phyloP scores from a whole-genome alignment of 2,329 filamentous ascomycete genomes.

The Venturia effusa region DNA sequence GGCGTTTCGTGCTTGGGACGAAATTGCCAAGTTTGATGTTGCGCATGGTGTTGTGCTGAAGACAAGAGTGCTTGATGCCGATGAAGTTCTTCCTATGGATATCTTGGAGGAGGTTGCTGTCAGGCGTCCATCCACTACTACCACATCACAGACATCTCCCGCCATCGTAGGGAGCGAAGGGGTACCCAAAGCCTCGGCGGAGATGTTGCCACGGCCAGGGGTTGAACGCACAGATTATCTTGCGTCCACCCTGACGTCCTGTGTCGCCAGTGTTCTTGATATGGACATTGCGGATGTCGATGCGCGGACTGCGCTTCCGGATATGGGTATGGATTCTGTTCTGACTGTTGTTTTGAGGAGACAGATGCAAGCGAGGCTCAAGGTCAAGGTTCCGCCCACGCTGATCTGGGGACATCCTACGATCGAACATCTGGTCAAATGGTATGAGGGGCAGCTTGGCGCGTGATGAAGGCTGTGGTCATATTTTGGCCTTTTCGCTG shows the following conservation, averaged over 20 bases:
- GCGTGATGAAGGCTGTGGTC: too few relatives aligned
- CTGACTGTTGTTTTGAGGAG: slow-evolving; percentile 23
- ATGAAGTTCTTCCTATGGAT: slow-evolving; percentile 19
- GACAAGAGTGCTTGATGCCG: slow-evolving; percentile 20
- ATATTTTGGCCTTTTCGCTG: too few relatives aligned
- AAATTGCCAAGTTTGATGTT: slow-evolving; percentile 25
- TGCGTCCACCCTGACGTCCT: not conserved
- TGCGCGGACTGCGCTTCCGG: slow-evolving; percentile 19
- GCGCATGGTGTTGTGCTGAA: slow-evolving; percentile 31
- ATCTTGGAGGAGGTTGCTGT: slow-evolving; percentile 15
- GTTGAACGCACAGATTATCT: not conserved
- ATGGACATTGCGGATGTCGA: slow-evolving; percentile 20
- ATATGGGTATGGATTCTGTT: slow-evolving; percentile 26
- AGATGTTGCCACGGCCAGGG: not conserved
- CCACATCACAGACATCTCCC: not conserved
- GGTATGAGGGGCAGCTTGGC: too few relatives aligned
- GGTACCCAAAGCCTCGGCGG: not conserved
- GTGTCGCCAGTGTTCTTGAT: slow-evolving; percentile 20
- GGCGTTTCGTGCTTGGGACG: slow-evolving; percentile 32
- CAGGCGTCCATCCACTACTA: not conserved
- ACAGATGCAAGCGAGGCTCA: slow-evolving; percentile 22
- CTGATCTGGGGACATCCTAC: too few relatives aligned
- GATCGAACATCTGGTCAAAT: too few relatives aligned
- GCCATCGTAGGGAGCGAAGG: slow-evolving; percentile 8
- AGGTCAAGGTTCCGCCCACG: too few relatives aligned